phyloP scores from a whole-genome alignment of 2,329 filamentous ascomycete species.

The Mycosphaerella arachidis region DNA sequence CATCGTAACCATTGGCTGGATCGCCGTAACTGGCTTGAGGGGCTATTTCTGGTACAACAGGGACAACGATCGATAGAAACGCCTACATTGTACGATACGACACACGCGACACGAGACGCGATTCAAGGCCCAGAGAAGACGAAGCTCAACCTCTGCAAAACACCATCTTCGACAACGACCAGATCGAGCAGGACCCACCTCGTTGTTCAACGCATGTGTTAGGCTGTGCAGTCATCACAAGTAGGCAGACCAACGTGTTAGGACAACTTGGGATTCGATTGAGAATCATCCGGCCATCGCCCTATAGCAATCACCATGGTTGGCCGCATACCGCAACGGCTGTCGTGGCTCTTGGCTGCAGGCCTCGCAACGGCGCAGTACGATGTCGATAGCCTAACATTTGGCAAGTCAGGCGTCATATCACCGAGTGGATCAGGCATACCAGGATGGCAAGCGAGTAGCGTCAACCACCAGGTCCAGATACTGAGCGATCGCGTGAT shows the following conservation, averaged over 20 bases:
- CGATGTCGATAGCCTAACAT: slow-evolving; percentile 53
- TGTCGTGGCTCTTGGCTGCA: slow-evolving; percentile 24
- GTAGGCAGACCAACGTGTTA: background rate
- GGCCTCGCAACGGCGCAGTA: slow-evolving; percentile 25
- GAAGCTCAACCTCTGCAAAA: too few species aligned
- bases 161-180: background rate
- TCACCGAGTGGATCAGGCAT: slow-evolving; percentile 56
- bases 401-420: slow-evolving; percentile 67
- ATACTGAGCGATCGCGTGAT: slow-evolving; percentile 84
- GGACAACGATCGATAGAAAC: slow-evolving; percentile 7
- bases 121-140: too few species aligned
- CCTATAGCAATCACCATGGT: background rate
- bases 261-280: background rate
- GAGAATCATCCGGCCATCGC: background rate
- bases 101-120: too few species aligned
- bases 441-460: slow-evolving; percentile 53
- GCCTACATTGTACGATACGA: background rate
- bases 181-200: background rate
- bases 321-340: slow-evolving; percentile 11
- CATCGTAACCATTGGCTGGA: slow-evolving; percentile 41
- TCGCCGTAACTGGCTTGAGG: slow-evolving; percentile 27
- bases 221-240: background rate
- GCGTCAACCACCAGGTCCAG: slow-evolving; percentile 53
- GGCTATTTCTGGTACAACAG: slow-evolving; percentile 17
- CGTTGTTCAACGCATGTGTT: background rate